Evolutionary conservation across 371 early-diverging fungal species (phyloP).

Genomic region (Parasitella parasitica): DNA sequence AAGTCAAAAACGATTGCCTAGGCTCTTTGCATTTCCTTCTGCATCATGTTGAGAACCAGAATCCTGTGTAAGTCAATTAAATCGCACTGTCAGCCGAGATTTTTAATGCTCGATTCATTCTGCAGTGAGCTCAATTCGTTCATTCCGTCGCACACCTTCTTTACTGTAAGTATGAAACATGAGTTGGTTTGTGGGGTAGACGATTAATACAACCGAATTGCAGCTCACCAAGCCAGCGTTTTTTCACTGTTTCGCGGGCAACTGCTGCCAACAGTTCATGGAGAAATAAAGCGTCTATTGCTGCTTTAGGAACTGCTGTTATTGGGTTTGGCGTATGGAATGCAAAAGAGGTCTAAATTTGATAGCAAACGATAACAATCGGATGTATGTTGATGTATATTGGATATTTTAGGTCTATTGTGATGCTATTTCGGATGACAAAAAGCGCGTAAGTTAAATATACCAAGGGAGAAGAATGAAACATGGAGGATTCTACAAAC

Average conservation of each 20-base stretch:
- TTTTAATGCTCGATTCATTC: neutral
- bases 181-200: neutral
- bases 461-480: neutral
- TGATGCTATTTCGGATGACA: conserved; percentile 34
- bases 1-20: neutral
- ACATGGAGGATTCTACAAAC: neutral
- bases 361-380: neutral
- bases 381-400: neutral
- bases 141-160: conserved; percentile 5
- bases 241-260: conserved; percentile 10
- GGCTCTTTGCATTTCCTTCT: neutral
- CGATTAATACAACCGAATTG: neutral
- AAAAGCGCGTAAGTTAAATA: conserved; percentile 29
- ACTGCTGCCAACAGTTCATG: conserved; percentile 6
- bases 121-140: conserved; percentile 5
- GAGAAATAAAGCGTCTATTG: conserved; percentile 19
- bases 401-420: conserved; percentile 20
- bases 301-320: conserved; percentile 9
- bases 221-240: conserved; percentile 2
- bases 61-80: neutral
- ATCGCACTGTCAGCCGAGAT: neutral
- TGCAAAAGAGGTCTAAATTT: conserved; percentile 12
- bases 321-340: conserved; percentile 10
- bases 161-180: conserved; percentile 3
- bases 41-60: conserved; percentile 7